A percentile compares a stretch with the other conserved stretches of the same genome.
These are phyloP conservation scores for Sorghum bicolor DNA, from an alignment of 176 grass and related monocot species.

Conservation along the genomic window Sorghum_bicolor_NCBIv3 NC_012874.2:2884001-2884500, in stretches of 20 bases:
- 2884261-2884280: conserved; percentile 61
- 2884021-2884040: conserved; percentile 31
- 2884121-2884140: neutral
- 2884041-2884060: conserved; percentile 43
- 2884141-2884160: conserved; percentile 17
- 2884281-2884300: conserved; percentile 27
- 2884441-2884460: conserved; percentile 13
- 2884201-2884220: conserved; percentile 33
- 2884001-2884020: conserved; percentile 16
- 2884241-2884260: conserved; percentile 7
- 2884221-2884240: neutral
- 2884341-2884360: conserved; percentile 26
- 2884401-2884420: conserved; percentile 14
- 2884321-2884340: conserved; percentile 13
- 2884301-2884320: conserved; percentile 61
- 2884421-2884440: neutral
- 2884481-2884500: neutral
- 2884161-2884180: conserved; percentile 33
- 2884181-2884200: conserved; percentile 6
- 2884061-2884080: conserved; percentile 31
- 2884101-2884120: neutral
- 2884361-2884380: conserved; percentile 13
- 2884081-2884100: conserved; percentile 27
- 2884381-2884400: conserved; percentile 45
- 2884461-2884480: neutral